phyloP scores from a whole-genome alignment of 2,329 filamentous ascomycete species.

The Fusarium equiseti region DNA sequence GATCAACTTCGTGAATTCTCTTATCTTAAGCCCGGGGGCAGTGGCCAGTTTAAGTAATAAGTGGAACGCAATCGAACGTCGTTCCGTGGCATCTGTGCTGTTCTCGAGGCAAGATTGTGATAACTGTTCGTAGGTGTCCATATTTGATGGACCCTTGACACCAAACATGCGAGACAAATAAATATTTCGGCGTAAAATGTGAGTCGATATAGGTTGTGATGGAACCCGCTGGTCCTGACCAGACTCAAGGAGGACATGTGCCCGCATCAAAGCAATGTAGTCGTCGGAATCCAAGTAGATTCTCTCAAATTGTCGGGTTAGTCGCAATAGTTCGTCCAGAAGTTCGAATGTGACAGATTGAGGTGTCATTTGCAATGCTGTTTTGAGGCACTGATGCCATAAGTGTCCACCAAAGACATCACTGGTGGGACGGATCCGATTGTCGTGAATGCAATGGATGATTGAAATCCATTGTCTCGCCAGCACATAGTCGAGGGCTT shows the following conservation, averaged over 20 bases:
- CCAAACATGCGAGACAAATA: slow-evolving; percentile 17
- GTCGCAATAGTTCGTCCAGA: slow-evolving; percentile 26
- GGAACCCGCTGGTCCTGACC: background rate
- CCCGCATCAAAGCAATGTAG: slow-evolving; percentile 17
- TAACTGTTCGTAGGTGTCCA: slow-evolving; percentile 2
- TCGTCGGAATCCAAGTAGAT: slow-evolving; percentile 6
- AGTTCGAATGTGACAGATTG: slow-evolving; percentile 28
- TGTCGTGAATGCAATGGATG: slow-evolving; percentile 23
- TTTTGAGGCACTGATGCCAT: slow-evolving; percentile 31
- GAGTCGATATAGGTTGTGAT: slow-evolving; percentile 1
- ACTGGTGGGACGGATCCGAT: background rate
- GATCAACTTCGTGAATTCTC: slow-evolving; percentile 5
- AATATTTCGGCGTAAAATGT: slow-evolving; percentile 18
- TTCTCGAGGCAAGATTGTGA: slow-evolving; percentile 9
- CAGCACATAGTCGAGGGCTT: slow-evolving; percentile 21
- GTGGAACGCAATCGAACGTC: slow-evolving; percentile 21
- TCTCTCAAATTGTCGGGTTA: slow-evolving; percentile 6
- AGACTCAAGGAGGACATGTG: slow-evolving; percentile 18
- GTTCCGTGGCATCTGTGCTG: background rate
- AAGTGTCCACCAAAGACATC: slow-evolving; percentile 23
- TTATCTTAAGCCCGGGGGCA: background rate
- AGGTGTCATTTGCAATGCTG: slow-evolving; percentile 19
- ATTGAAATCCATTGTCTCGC: slow-evolving; percentile 24
- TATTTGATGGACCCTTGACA: background rate
- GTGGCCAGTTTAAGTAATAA: slow-evolving; percentile 26